Evolutionary conservation across 176 grass and related monocot species (phyloP).

Genomic region (Bonia amplexicaulis): DNA sequence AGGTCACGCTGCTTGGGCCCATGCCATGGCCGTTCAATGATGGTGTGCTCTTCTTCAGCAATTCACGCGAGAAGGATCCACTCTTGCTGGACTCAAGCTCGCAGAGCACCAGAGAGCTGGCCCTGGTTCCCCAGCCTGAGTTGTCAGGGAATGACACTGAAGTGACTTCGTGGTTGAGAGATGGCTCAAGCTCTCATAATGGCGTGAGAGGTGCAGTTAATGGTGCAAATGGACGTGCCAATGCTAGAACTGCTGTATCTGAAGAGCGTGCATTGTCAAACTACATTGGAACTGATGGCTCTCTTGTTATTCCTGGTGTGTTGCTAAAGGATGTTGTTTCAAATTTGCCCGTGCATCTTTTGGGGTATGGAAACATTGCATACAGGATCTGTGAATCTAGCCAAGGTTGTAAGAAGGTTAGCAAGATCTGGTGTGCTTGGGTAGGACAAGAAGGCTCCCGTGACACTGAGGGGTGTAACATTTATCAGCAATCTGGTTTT

Average conservation of each 20-base stretch:
- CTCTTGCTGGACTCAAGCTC: constrained; percentile 37
- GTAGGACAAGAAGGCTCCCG: constrained; percentile 47
- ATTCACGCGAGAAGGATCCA: constrained; percentile 39
- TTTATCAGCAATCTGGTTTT: constrained; percentile 56
- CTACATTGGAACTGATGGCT: constrained; percentile 9
- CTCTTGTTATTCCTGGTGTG: constrained; percentile 69
- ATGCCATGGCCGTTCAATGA: constrained; percentile 96
- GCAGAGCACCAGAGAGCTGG: constrained; percentile 41
- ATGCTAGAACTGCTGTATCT: constrained; percentile 17
- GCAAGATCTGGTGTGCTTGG: constrained; percentile 95
- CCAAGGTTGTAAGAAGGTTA: constrained; percentile 49
- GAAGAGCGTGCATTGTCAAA: not conserved
- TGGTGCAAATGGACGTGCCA: constrained; percentile 1
- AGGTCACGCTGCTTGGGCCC: constrained; percentile 81
- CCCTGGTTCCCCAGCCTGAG: constrained; percentile 44
- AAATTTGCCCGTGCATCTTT: constrained; percentile 51
- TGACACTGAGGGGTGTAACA: not conserved
- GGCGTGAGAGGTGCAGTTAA: not conserved
- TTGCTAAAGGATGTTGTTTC: constrained; percentile 65
- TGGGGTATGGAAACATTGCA: constrained; percentile 75
- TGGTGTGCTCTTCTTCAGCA: constrained; percentile 90
- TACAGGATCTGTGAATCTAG: constrained; percentile 61
- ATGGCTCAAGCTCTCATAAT: constrained; percentile 36
- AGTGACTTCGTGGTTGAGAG: constrained; percentile 42
- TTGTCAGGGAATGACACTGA: constrained; percentile 32